Evolutionary conservation across 495 filamentous ascomycete genomes (phyloP).

Genomic region (Gamarada debralockiae): DNA sequence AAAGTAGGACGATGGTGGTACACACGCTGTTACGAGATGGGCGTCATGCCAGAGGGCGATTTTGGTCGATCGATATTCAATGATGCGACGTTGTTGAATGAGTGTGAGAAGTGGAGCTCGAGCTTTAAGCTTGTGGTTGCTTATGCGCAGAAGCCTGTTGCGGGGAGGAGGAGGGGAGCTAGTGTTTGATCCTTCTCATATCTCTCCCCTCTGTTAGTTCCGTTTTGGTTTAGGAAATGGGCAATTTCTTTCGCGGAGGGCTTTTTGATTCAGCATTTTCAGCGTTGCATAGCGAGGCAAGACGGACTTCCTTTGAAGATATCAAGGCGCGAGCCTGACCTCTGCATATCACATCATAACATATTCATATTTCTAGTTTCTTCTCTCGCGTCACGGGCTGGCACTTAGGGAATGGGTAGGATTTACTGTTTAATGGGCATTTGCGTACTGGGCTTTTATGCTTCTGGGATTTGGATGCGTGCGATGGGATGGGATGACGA

Average conservation of each 20-base stretch:
- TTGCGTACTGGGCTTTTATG: no score
- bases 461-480: no score
- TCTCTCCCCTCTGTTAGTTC: background rate
- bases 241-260: no score
- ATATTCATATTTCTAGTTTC: no score
- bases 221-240: no score
- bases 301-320: background rate
- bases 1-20: conserved; percentile 97
- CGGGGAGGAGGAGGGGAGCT: conserved; percentile 50
- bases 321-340: background rate
- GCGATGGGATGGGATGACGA: no score
- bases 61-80: conserved; percentile 67
- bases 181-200: conserved; percentile 10
- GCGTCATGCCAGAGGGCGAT: conserved; percentile 48
- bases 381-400: no score
- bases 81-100: conserved; percentile 68
- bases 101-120: conserved; percentile 82
- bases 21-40: conserved; percentile 78
- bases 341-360: background rate
- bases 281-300: background rate
- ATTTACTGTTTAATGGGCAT: no score
- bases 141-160: conserved; percentile 77
- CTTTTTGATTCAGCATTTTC: background rate
- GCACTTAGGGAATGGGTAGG: no score
- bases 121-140: conserved; percentile 89